Percentiles rank a stretch among this genome's conserved stretches.
Evolutionary conservation across 495 filamentous ascomycete species (phyloP).

Genomic region (Filosporella fistucella): DNA sequence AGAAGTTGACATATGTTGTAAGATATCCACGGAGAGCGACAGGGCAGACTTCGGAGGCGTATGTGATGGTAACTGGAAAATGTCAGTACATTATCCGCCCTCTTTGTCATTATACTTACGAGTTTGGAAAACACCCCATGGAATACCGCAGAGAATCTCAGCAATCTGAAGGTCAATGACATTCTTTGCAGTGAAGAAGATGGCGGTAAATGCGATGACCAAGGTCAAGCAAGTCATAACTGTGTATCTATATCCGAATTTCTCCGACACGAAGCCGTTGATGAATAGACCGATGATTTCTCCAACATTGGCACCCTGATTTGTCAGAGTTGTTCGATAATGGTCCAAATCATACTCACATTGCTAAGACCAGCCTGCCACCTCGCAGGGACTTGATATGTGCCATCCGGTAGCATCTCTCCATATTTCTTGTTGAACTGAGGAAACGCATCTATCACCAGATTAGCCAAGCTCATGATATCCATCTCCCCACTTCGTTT

Average conservation of each 20-base stretch:
- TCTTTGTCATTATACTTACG: too few species aligned
- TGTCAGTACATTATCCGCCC: too few species aligned
- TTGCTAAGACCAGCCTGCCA: constrained; percentile 80
- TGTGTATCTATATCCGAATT: constrained; percentile 67
- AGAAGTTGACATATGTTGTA: constrained; percentile 79
- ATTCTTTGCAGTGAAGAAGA: constrained; percentile 74
- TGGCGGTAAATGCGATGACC: constrained; percentile 63
- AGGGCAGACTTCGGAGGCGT: constrained; percentile 76
- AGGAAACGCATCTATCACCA: constrained; percentile 38
- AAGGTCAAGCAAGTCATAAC: constrained; percentile 63
- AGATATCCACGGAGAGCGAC: constrained; percentile 67
- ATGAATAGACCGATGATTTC: constrained; percentile 74
- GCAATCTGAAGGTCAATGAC: constrained; percentile 64
- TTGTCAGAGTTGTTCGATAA: constrained; percentile 24
- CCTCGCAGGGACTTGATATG: constrained; percentile 62
- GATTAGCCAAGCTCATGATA: not conserved
- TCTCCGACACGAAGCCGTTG: constrained; percentile 72
- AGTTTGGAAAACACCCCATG: constrained; percentile 51
- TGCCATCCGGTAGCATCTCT: constrained; percentile 44
- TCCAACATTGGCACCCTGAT: constrained; percentile 57
- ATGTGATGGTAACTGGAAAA: constrained; percentile 78
- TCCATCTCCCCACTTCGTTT: too few species aligned
- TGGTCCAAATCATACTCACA: constrained; percentile 24
- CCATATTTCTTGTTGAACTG: constrained; percentile 72
- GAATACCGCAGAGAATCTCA: constrained; percentile 71